Percentiles rank a stretch among this genome's conserved stretches.
These are phyloP conservation scores for Umbelopsis sp. DNA, from an alignment of 371 early-diverging fungal species.

Conservation along the genomic window DNA sequence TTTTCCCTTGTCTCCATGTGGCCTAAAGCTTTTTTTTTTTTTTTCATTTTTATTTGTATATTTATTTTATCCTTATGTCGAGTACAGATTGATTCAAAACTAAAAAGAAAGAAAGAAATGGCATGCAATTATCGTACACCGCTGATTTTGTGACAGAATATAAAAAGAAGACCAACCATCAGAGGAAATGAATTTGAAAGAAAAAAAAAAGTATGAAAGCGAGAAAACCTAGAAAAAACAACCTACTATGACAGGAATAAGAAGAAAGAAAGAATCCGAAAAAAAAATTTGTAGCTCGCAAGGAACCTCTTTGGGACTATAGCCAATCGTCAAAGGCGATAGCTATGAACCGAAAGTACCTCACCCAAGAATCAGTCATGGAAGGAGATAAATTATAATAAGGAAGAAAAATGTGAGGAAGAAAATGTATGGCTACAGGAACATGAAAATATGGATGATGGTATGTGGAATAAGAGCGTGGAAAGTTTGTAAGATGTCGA, in stretches of 20 bases:
- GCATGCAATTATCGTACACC: slow-evolving; percentile 19
- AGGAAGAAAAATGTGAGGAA: background rate
- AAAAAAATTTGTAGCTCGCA: too few species aligned
- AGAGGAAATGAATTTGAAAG: slow-evolving; percentile 5
- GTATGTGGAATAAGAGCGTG: slow-evolving; percentile 12
- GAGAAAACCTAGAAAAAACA: slow-evolving; percentile 6
- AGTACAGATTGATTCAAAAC: slow-evolving; percentile 18
- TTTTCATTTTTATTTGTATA: background rate
- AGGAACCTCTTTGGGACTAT: background rate
- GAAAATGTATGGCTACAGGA: slow-evolving; percentile 17
- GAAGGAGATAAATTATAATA: slow-evolving; percentile 16
- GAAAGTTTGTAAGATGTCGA: background rate
- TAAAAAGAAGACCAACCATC: slow-evolving; percentile 10
- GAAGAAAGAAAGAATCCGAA: background rate
- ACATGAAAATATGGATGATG: slow-evolving; percentile 11
- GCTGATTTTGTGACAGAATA: slow-evolving; percentile 18
- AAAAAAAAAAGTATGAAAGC: slow-evolving; percentile 3
- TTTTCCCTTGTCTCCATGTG: background rate
- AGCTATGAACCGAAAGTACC: background rate
- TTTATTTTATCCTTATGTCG: slow-evolving; percentile 6
- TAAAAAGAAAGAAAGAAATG: slow-evolving; percentile 9
- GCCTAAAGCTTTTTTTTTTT: too few species aligned
- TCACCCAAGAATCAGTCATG: background rate
- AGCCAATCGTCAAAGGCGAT: background rate
- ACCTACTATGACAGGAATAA: background rate